phyloP scores from a whole-genome alignment of 2,329 filamentous ascomycete genomes.

The Pseudophaeomoniella oleicola region DNA sequence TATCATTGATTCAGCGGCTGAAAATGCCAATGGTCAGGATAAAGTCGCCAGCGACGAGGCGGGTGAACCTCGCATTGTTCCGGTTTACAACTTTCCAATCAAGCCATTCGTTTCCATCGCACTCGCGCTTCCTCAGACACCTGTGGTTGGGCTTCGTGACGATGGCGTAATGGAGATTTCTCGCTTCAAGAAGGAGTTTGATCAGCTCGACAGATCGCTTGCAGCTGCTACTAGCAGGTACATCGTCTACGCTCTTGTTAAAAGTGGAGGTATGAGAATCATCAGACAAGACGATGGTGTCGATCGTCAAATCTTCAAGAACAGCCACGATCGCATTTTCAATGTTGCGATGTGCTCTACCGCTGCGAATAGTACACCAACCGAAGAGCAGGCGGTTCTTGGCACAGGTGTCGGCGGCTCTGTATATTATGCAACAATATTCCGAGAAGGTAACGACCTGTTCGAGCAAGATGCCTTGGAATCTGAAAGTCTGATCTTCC shows the following conservation, averaged over 20 bases:
- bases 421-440: conserved; percentile 87
- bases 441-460: conserved; percentile 61
- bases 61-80: conserved; percentile 57
- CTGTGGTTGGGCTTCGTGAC: conserved; percentile 51
- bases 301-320: conserved; percentile 82
- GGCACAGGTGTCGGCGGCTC: conserved; percentile 89
- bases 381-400: conserved; percentile 66
- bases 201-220: conserved; percentile 88
- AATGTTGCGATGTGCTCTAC: conserved; percentile 73
- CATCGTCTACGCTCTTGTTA: conserved; percentile 88
- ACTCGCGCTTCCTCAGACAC: conserved; percentile 43
- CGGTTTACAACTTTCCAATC: conserved; percentile 92
- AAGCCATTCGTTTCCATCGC: conserved; percentile 87
- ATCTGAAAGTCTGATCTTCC: conserved; percentile 75
- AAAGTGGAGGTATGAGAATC: conserved; percentile 80
- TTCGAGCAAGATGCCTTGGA: conserved; percentile 68
- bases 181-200: conserved; percentile 90
- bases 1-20: conserved; percentile 39
- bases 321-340: conserved; percentile 86
- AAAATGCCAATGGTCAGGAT: conserved; percentile 78
- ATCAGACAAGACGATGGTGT: conserved; percentile 89
- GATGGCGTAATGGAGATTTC: conserved; percentile 85
- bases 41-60: conserved; percentile 61
- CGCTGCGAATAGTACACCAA: conserved; percentile 33
- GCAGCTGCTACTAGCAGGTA: conserved; percentile 80